A percentile compares a stretch with the other conserved stretches of the same genome.
Conservation (phyloP, 768 basidiomycete genomes). For the Hygrophoropsis aurantiaca region DNA sequence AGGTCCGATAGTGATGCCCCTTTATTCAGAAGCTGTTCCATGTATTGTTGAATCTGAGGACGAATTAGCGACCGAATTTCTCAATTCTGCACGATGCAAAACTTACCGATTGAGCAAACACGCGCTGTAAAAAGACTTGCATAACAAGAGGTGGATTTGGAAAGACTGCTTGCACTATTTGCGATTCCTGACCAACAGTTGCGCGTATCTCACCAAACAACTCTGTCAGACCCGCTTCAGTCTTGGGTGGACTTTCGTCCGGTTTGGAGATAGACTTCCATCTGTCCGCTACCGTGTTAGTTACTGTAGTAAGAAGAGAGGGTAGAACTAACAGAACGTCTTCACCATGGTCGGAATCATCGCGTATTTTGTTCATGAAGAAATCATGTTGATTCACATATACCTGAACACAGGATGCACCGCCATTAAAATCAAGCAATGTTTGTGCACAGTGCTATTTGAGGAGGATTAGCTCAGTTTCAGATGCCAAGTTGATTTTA, state of each 20-base stretch:
- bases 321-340: conserved; percentile 47
- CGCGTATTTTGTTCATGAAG: conserved; percentile 91
- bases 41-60: conserved; percentile 89
- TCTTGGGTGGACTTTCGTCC: conserved; percentile 69
- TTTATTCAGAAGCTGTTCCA: conserved; percentile 83
- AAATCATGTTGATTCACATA: conserved; percentile 99
- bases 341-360: conserved; percentile 54
- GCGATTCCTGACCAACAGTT: conserved; percentile 93
- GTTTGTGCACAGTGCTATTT: conserved; percentile 96
- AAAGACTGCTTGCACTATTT: conserved; percentile 98
- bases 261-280: conserved; percentile 85
- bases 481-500: conserved; percentile 5
- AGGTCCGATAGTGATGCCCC: conserved; percentile 79
- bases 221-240: conserved; percentile 75
- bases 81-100: not conserved
- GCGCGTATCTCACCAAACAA: conserved; percentile 84
- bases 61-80: conserved; percentile 7
- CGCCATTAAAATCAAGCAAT: conserved; percentile 96
- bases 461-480: conserved; percentile 8
- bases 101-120: conserved; percentile 94
- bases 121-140: conserved; percentile 96
- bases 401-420: conserved; percentile 93
- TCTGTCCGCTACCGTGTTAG: conserved; percentile 39
- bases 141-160: conserved; percentile 95
- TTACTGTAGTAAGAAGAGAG: not conserved